Percentiles rank a stretch among this genome's conserved stretches.
Evolutionary conservation across 2,329 filamentous ascomycete species (phyloP).

Genomic region (Magnaporthales sp.): DNA sequence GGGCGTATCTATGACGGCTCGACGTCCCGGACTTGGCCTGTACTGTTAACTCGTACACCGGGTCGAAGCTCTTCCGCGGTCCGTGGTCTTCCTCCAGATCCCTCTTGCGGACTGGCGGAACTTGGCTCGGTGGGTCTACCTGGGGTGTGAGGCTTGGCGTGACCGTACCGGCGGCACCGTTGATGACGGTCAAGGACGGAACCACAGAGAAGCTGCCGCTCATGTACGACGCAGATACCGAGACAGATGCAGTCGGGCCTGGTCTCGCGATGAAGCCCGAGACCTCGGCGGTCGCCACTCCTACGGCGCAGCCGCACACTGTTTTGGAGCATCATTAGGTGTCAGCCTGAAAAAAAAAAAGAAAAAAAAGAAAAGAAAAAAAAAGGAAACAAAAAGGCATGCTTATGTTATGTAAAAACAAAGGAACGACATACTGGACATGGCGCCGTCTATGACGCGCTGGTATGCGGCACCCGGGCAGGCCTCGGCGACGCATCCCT

Average conservation of each 20-base stretch:
- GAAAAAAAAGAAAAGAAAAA: too few relatives aligned
- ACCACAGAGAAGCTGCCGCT: background rate
- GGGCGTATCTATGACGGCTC: background rate
- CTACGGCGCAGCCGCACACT: slow-evolving; percentile 4
- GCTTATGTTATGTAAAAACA: background rate
- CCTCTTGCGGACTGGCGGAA: background rate
- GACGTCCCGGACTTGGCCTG: background rate
- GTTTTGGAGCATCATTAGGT: background rate
- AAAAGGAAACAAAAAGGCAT: too few relatives aligned
- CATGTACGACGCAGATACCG: background rate
- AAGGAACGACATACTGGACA: background rate
- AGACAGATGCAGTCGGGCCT: background rate
- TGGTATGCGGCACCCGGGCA: slow-evolving; percentile 18
- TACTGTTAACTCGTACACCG: background rate
- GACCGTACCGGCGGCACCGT: background rate
- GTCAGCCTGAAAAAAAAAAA: too few relatives aligned
- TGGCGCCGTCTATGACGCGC: slow-evolving; percentile 20
- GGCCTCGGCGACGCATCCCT: slow-evolving; percentile 19
- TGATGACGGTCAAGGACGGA: background rate
- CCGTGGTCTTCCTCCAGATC: background rate
- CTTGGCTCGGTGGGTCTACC: background rate
- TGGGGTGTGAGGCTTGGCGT: background rate
- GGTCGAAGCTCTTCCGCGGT: background rate
- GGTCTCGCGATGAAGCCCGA: background rate
- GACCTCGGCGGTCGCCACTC: background rate